phyloP scores from a whole-genome alignment of 2,329 filamentous ascomycete species.

The Colletotrichum magnum region DNA sequence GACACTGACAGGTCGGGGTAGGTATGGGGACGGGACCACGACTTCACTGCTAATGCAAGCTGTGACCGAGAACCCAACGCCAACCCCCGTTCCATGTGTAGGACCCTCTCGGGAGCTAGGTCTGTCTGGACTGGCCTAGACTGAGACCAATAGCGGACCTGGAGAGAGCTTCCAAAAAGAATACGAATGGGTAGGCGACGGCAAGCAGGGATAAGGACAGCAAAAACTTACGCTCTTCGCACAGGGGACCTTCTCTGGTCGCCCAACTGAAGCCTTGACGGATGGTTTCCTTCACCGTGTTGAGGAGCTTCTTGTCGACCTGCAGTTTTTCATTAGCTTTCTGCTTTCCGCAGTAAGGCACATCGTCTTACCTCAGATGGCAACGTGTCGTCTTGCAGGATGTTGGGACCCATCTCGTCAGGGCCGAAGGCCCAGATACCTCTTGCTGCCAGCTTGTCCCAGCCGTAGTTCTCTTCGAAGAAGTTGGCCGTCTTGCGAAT shows the following conservation, averaged over 20 bases:
- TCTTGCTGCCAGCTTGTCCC: conserved; percentile 92
- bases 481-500: conserved; percentile 95
- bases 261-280: conserved; percentile 98
- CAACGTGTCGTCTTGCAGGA: conserved; percentile 95
- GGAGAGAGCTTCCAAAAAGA: conserved; percentile 20
- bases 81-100: conserved; percentile 29
- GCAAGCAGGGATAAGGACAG: conserved; percentile 39
- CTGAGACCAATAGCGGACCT: conserved; percentile 18
- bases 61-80: conserved; percentile 30
- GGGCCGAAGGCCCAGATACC: conserved; percentile 99
- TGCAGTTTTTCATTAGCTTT: conserved; percentile 48
- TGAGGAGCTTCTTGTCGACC: conserved; percentile 93
- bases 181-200: conserved; percentile 23
- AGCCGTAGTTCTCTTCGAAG: conserved; percentile 97
- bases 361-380: conserved; percentile 79
- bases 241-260: conserved; percentile 92
- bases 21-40: conserved; percentile 17
- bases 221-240: conserved; percentile 88
- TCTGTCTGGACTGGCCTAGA: conserved; percentile 14
- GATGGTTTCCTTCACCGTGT: conserved; percentile 90
- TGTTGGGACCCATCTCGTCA: conserved; percentile 94
- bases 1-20: conserved; percentile 22
- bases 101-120: conserved; percentile 28
- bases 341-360: neutral
- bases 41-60: conserved; percentile 34